Conservation (phyloP, 2,329 filamentous ascomycete species). For the Hymenoscyphus fraxineus region DNA sequence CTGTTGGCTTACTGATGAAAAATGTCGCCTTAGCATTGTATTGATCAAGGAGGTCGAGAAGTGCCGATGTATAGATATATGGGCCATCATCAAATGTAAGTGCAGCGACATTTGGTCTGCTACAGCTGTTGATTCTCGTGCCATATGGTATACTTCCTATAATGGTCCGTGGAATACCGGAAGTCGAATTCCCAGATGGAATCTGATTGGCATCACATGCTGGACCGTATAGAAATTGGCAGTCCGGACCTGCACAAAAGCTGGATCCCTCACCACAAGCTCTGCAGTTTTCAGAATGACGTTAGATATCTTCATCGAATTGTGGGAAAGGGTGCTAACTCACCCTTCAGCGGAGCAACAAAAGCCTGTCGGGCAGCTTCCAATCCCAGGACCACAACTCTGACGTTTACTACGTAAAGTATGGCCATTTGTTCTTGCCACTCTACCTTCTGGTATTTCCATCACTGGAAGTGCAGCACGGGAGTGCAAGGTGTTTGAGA, state of each 20-base stretch:
- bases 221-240: conserved; percentile 54
- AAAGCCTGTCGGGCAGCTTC: conserved; percentile 14
- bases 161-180: conserved; percentile 44
- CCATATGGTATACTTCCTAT: conserved; percentile 53
- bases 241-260: conserved; percentile 57
- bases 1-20: conserved; percentile 17
- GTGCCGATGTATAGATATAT: conserved; percentile 59
- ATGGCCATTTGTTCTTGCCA: neutral
- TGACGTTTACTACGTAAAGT: neutral
- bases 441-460: neutral
- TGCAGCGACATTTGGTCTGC: conserved; percentile 54
- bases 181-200: conserved; percentile 51
- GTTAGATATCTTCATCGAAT: neutral
- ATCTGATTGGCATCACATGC: conserved; percentile 54
- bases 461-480: neutral
- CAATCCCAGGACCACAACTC: conserved; percentile 15
- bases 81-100: conserved; percentile 67
- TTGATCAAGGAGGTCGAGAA: conserved; percentile 35
- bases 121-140: conserved; percentile 20
- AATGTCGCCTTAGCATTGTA: conserved; percentile 63
- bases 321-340: neutral
- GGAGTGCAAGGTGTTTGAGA: neutral
- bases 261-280: conserved; percentile 30
- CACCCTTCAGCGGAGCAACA: conserved; percentile 17
- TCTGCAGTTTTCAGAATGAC: neutral